Base-by-base conservation (phyloP, 1,284 basidiomycete species). In the Microbotryomycetes sp. region DNA sequence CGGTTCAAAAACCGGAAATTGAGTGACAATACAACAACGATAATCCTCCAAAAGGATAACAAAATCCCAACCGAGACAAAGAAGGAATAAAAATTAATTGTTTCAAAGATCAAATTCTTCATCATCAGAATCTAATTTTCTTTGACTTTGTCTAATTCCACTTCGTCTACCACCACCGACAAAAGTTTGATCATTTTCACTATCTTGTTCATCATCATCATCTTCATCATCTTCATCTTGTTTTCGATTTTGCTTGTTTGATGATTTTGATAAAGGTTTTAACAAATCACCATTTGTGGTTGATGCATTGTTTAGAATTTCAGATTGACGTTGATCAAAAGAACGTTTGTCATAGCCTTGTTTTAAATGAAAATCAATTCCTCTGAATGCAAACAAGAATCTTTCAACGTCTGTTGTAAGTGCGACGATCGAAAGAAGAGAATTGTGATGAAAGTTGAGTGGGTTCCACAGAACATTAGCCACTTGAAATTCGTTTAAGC, bases 321-420 rank as follows among this genome's bases (percentile, higher is more conserved):
- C 36, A 19, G 9, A 12, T 42, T 42, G 36, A 12, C 36, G 9
- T 19, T 9, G 19, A 12, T 42, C 36, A 42, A 12, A 42, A 42
- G 36, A 42, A 9, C 36, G 36, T 19, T 42, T 9, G 30, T 50
- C 47, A 60, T 63, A 64, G 23, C 60, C 68, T 54, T 67, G 62
- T 23, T 71, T 71, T 57, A 68, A 60, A 55, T 66, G 60, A 9
- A 70, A 68, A 32, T 71, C 70, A 62, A 70, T 64, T 6, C 64
- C 65, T 23, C 69, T 65, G 65, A 70, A 71, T 25, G 69, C 61
- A 31, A 67, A 69, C 42, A 71, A 54, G 46, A 71, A 60, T 12
- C 68, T 60, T 52, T 71, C 70, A 58, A 70, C 66, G 36, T 70
- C 70, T 71, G 53, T 9, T n/a, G n/a, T n/a, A n/a, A n/a, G n/a